Base-by-base conservation (phyloP, 257 asterid species). In the Plantago ovata region DNA sequence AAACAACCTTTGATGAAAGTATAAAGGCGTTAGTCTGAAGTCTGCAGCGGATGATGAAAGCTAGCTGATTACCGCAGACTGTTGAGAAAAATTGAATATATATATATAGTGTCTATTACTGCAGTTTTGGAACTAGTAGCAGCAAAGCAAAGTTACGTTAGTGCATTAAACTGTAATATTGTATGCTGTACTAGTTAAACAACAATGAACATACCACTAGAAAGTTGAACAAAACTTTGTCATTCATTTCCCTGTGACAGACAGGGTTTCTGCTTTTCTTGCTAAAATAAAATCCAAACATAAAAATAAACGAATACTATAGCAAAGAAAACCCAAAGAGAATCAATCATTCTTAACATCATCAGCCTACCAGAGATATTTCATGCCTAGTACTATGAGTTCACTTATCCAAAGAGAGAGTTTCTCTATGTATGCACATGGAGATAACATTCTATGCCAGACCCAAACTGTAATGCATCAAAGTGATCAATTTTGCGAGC, bases 401-500 rank as follows among this genome's bases (percentile, higher is more conserved):
- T 24, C 32, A 24, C 32, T 49, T 49, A 22, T 49, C 58, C 58
- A 53, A 53, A 53, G 43, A 32, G 41, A 52, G 58, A 49, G 55
- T 53, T 24, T 53, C 58, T 53, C 58, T 32, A 38, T 53, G 32
- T 2, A 24, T 24, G 5, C 38, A 15, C 21, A 36, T 32, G 43
- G 28, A n/a, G 13, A 36, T 18, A 53, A 23, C n/a, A 13, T 16
- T 15, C 19, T 16, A 2, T 6, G n/a, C 13, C 58, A 28, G 24
- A 15, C 4, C 58, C 32, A 0, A 52, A 52, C 1, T 16, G 5
- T 28, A 13, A 15, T 24, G 58, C 32, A 24, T 24, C 32, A 24
- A 22, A 38, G 18, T 38, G 4, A 14, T 16, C 75, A 75, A 63
- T n/a, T n/a, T n/a, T 52, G 64, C 2, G 67, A 60, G 2, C 84